Evolutionary conservation across 2,329 filamentous ascomycete species (phyloP), one percentile per base, ranked within the genome.

Genomic region (Epichloe bromicola): DNA sequence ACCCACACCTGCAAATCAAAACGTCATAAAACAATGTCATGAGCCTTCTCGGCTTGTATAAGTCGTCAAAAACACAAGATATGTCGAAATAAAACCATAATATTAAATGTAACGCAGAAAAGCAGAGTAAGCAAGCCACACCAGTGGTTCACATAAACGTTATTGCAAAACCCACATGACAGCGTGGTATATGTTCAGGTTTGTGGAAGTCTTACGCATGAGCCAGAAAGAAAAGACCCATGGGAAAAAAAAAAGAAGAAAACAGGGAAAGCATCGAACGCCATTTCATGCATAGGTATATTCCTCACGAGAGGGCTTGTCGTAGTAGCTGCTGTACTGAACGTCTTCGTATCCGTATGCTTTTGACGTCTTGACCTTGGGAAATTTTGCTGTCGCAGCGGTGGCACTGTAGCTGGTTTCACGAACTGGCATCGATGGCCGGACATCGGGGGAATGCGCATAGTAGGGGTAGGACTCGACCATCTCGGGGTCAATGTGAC

Each of bases 341-440:
- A 68, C 58, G 38, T 69, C 64, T 1, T 60, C 60, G 12, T 55
- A 50, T 33, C 54, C 54, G 50, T 63, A 67, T 11, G 51, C 7
- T 55, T 61, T 66, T 4, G 65, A 61, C 8, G 59, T 65, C 61
- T 65, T 70, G 39, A 67, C 61, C 55, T 66, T 70, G 52, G 51
- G 46, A 37, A 57, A 64, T 39, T 58, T 57, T 17, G 51, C 49
- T 23, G 55, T 37, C 42, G 55, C 54, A 23, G 51, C 43, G 14
- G 62, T 57, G n/a, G 56, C 54, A 11, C 55, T 59, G 57, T 68
- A 68, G 57, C 56, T 60, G 47, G 50, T 46, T 5, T 67, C 65
- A 42, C 64, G 65, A 11, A 50, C 39, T 1, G 62, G 57, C 60
- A 65, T 60, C 7, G 60, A 26, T 17, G 66, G 65, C 3, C 64